A percentile compares a stretch with the other conserved stretches of the same genome.
Evolutionary conservation across 1,284 basidiomycete species (phyloP).

Genomic region (Cryptococcus depauperatus): DNA sequence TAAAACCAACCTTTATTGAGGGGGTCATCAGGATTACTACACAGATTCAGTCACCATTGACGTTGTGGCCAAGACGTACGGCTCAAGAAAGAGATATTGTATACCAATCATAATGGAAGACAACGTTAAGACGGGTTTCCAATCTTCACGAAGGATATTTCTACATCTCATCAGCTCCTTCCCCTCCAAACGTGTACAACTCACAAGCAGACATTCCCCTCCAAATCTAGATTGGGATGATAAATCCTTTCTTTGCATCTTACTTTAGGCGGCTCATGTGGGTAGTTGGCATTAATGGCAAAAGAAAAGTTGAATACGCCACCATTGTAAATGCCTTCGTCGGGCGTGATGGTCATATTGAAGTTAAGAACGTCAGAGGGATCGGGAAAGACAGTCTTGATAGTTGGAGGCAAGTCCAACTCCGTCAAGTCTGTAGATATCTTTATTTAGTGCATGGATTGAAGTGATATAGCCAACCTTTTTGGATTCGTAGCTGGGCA

Average conservation of each 20-base stretch:
- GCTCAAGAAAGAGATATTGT: constrained; percentile 96
- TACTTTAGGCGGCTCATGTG: constrained; percentile 98
- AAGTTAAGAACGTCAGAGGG: constrained; percentile 91
- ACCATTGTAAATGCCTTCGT: constrained; percentile 98
- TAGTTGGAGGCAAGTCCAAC: constrained; percentile 88
- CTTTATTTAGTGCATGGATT: background rate
- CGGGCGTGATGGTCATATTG: constrained; percentile 85
- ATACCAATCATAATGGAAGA: constrained; percentile 96
- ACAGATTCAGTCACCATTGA: background rate
- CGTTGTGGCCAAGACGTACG: constrained; percentile 39
- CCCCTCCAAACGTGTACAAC: constrained; percentile 4
- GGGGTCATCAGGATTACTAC: constrained; percentile 85
- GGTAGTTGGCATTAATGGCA: constrained; percentile 94
- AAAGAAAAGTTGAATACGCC: constrained; percentile 91
- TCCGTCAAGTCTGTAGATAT: constrained; percentile 83
- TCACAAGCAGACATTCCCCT: constrained; percentile 83
- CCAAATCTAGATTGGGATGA: constrained; percentile 95
- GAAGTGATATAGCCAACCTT: constrained; percentile 55
- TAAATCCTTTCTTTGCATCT: constrained; percentile 98
- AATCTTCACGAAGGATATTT: constrained; percentile 97
- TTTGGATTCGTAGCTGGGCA: constrained; percentile 96
- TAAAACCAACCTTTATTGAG: constrained; percentile 77
- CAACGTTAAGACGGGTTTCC: constrained; percentile 97
- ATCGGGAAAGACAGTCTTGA: constrained; percentile 91
- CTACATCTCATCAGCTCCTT: constrained; percentile 11